These are phyloP conservation scores for Basipetospora chlamydospora DNA, from an alignment of 2,329 filamentous ascomycete species.

Conservation along the genomic window DNA sequence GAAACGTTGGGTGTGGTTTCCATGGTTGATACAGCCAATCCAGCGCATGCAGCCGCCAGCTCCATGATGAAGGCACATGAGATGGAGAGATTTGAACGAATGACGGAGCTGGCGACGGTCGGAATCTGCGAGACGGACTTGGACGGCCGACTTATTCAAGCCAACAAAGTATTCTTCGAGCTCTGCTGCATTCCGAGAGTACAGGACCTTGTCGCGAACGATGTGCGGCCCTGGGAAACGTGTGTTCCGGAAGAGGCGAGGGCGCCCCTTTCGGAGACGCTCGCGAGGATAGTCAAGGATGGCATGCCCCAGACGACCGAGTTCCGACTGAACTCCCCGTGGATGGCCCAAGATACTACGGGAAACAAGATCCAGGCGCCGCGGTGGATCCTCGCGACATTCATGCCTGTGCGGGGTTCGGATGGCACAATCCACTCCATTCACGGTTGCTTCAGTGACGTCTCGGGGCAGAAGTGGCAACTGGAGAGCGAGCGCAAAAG, in stretches of 20 bases:
- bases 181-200: slow-evolving; percentile 33
- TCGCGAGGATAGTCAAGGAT: slow-evolving; percentile 23
- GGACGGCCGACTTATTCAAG: slow-evolving; percentile 32
- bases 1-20: too few species aligned
- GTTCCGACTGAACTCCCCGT: slow-evolving; percentile 31
- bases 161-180: slow-evolving; percentile 39
- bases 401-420: slow-evolving; percentile 33
- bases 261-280: slow-evolving; percentile 21
- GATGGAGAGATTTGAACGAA: slow-evolving; percentile 36
- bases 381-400: slow-evolving; percentile 33
- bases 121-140: slow-evolving; percentile 40
- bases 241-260: slow-evolving; percentile 31
- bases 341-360: slow-evolving; percentile 28
- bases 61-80: slow-evolving; percentile 25
- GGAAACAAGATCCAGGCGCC: slow-evolving; percentile 28
- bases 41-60: background rate
- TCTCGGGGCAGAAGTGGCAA: slow-evolving; percentile 35
- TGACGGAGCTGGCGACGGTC: slow-evolving; percentile 38
- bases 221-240: slow-evolving; percentile 28
- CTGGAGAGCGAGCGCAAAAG: slow-evolving; percentile 32
- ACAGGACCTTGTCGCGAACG: slow-evolving; percentile 18
- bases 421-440: slow-evolving; percentile 31
- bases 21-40: too few species aligned
- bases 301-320: slow-evolving; percentile 31
- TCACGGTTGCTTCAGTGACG: slow-evolving; percentile 32